Percentiles rank a stretch among this genome's conserved stretches.
phyloP scores from a whole-genome alignment of 2,329 filamentous ascomycete species.

The Karstenula rhodostoma region DNA sequence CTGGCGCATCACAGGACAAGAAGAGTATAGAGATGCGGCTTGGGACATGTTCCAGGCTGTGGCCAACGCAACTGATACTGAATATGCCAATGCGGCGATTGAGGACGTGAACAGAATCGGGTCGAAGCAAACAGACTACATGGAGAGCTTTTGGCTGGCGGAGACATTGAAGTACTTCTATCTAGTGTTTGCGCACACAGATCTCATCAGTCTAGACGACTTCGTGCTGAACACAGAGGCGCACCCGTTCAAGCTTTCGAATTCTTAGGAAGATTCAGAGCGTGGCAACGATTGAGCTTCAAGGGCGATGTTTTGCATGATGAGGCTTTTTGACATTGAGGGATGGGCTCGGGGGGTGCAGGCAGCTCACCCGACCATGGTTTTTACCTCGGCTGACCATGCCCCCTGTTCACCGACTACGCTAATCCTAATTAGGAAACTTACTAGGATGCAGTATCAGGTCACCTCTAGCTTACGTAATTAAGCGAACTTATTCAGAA shows the following conservation, averaged over 20 bases:
- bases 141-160: slow-evolving; percentile 60
- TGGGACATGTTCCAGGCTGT: slow-evolving; percentile 58
- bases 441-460: too few relatives aligned
- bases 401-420: too few relatives aligned
- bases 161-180: slow-evolving; percentile 61
- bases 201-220: slow-evolving; percentile 55
- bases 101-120: slow-evolving; percentile 49
- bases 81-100: slow-evolving; percentile 54
- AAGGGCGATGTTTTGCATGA: neutral
- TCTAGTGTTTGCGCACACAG: slow-evolving; percentile 54
- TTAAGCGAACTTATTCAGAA: too few relatives aligned
- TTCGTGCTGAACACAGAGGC: slow-evolving; percentile 59
- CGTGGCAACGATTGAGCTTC: neutral
- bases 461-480: too few relatives aligned
- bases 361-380: too few relatives aligned
- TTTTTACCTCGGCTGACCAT: too few relatives aligned
- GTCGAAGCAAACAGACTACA: slow-evolving; percentile 49
- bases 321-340: slow-evolving; percentile 20
- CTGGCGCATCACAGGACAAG: slow-evolving; percentile 65
- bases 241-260: slow-evolving; percentile 51
- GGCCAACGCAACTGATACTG: slow-evolving; percentile 50
- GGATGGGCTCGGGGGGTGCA: too few relatives aligned
- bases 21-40: slow-evolving; percentile 50
- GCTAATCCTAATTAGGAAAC: too few relatives aligned
- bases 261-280: neutral